Evolutionary conservation across 495 filamentous ascomycete species (phyloP), one percentile per base, ranked within the genome.

Genomic region (Aspergillus saccharolyticus): DNA sequence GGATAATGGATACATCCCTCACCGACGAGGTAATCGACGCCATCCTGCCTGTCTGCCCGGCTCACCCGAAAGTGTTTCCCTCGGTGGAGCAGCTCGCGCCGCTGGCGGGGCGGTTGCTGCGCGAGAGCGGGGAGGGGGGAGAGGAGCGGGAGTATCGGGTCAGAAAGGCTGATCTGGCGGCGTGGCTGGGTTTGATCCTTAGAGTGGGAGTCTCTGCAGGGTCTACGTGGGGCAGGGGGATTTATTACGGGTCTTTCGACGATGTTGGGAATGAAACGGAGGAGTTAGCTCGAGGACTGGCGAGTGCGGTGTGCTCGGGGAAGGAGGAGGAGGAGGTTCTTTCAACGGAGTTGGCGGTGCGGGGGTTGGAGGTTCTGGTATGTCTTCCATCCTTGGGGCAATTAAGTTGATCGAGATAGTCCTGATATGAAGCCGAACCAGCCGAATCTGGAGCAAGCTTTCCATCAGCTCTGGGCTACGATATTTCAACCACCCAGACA

Each of bases 361-460:
- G 22, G 9, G 47, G 24, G 28, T 50, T 50, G 14, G 14, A 50
- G 28, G 17, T 50, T 17, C 47, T 50, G 47, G 47, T 50, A 50
- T 30, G 46, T 39, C 25, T 4, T 4, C 4, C 25, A n/a, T n/a
- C n/a, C n/a, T n/a, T n/a, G n/a, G n/a, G n/a, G n/a, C n/a, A n/a
- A n/a, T n/a, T n/a, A n/a, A n/a, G n/a, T n/a, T n/a, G n/a, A n/a
- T n/a, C n/a, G n/a, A n/a, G n/a, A n/a, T n/a, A n/a, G n/a, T n/a
- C n/a, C n/a, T n/a, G n/a, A n/a, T n/a, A n/a, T 30, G 25, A 30
- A n/a, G 25, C 4, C 4, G 10, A 18, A 50, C 14, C 22, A 50
- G 47, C 22, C 47, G 5, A 50, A 50, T 30, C 47, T 50, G 2
- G 47, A 50, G 14, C 47, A 50, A 30, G 28, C 16, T 8, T 28